Conservation (phyloP, 306 rosid species). For the Bauhinia variegata region DNA sequence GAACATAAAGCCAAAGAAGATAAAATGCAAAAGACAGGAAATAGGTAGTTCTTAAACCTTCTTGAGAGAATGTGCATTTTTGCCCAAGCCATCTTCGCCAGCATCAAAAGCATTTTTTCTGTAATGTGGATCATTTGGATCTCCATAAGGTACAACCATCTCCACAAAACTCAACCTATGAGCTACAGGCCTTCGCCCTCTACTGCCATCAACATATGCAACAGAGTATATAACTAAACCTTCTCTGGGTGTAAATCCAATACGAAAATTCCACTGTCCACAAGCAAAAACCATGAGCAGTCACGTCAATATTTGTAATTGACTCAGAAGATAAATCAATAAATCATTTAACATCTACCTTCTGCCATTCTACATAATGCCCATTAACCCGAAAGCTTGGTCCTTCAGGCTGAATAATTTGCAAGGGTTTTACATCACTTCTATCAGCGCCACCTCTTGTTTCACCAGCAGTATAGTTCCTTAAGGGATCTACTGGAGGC, state of each 20-base stretch:
- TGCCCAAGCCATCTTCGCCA: conserved; percentile 94
- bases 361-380: conserved; percentile 86
- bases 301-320: not conserved
- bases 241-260: conserved; percentile 92
- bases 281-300: conserved; percentile 19
- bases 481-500: conserved; percentile 94
- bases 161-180: conserved; percentile 91
- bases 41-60: conserved; percentile 52
- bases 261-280: conserved; percentile 88
- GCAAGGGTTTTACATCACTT: conserved; percentile 86
- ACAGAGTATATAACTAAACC: conserved; percentile 87
- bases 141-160: conserved; percentile 97
- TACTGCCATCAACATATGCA: conserved; percentile 88
- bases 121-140: conserved; percentile 91
- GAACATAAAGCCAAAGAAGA: conserved; percentile 10
- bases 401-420: conserved; percentile 88
- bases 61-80: conserved; percentile 88
- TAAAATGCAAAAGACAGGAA: conserved; percentile 23
- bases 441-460: conserved; percentile 87
- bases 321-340: not conserved
- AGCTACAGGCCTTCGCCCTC: conserved; percentile 88
- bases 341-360: conserved; percentile 53
- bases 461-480: conserved; percentile 90
- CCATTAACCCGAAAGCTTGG: conserved; percentile 93
- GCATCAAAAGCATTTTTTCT: conserved; percentile 96